Evolutionary conservation across 129 eudicot species (phyloP), one percentile per base, ranked within the genome.

Genomic region (Flaveria linearis): DNA sequence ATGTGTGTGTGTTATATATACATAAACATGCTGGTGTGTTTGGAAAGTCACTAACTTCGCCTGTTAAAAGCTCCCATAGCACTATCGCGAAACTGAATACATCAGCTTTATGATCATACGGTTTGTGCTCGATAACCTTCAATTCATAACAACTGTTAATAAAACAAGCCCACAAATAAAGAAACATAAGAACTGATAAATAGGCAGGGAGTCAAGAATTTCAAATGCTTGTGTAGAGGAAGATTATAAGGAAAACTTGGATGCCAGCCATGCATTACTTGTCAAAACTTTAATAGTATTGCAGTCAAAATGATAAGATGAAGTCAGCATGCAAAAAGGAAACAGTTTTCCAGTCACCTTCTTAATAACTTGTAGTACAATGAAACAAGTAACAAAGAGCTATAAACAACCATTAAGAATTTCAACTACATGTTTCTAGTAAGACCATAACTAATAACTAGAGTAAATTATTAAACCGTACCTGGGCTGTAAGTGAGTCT

Each of bases 71-170:
- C 84, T 91, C 97, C 97, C 97, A 91, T 36, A 89, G 81, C 18
- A 89, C 92, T 30, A 91, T 76, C 2, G 85, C 92, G 69, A 91
- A 91, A 84, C 97, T 91, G 81, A 87, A 91, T 30, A 87, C 87
- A 78, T 91, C 97, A 26, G 92, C 97, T 80, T 87, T 89, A 82
- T 89, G 90, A 74, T 91, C 92, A 78, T 91, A 91, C 18, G 95
- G 91, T 74, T 89, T 89, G 86, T 91, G 95, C 65, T 88, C 92
- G 39, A 90, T 90, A 69, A 90, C 90, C 96, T 89, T 72, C 86
- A 84, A 76, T 68, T 66, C 69, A 88, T 57, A 80, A 76, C 79
- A 74, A 77, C 69, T 74, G 69, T 63, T 73, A 80, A 66, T 84
- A 65, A 23, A 71, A 71, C 64, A 71, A 50, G 82, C 79, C 77